A percentile compares a stretch with the other conserved stretches of the same genome.
phyloP scores from a whole-genome alignment of 164 flowering plant genomes.

The Macadamia tetraphylla region DNA sequence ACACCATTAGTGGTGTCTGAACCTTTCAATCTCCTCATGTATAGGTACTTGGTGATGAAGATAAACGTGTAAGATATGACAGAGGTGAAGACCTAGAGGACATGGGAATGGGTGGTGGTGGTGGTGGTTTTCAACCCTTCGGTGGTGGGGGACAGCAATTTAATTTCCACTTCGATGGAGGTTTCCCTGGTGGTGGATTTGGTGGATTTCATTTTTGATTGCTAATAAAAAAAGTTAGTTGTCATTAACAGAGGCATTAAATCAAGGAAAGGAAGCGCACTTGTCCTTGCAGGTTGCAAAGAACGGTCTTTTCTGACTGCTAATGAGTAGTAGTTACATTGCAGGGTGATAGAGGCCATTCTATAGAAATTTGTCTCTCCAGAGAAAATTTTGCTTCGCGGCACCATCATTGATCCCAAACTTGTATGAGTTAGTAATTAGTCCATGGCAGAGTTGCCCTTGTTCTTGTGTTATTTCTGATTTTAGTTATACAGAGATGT shows the following conservation, averaged over 20 bases:
- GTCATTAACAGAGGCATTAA: neutral
- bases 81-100: slow-evolving; percentile 90
- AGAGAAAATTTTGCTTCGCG: slow-evolving; percentile 1
- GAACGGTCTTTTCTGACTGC: slow-evolving; percentile 17
- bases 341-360: slow-evolving; percentile 1
- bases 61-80: slow-evolving; percentile 78
- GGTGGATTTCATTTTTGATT: slow-evolving; percentile 53
- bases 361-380: slow-evolving; percentile 10
- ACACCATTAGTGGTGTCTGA: slow-evolving; percentile 1
- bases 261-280: neutral
- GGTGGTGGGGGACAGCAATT: slow-evolving; percentile 80
- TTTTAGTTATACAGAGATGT: no score
- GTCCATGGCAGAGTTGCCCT: no score
- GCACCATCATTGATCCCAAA: neutral
- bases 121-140: slow-evolving; percentile 44
- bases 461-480: neutral
- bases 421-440: slow-evolving; percentile 2
- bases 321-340: slow-evolving; percentile 12
- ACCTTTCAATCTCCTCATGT: slow-evolving; percentile 1
- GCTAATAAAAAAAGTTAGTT: neutral
- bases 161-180: slow-evolving; percentile 71
- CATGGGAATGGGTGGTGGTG: slow-evolving; percentile 52
- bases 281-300: slow-evolving; percentile 4
- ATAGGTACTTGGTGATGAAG: slow-evolving; percentile 88
- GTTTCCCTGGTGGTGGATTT: slow-evolving; percentile 50